These are phyloP conservation scores for Eragrostis curvula DNA, from an alignment of 176 grass and related monocot species.

Conservation along the genomic window DNA sequence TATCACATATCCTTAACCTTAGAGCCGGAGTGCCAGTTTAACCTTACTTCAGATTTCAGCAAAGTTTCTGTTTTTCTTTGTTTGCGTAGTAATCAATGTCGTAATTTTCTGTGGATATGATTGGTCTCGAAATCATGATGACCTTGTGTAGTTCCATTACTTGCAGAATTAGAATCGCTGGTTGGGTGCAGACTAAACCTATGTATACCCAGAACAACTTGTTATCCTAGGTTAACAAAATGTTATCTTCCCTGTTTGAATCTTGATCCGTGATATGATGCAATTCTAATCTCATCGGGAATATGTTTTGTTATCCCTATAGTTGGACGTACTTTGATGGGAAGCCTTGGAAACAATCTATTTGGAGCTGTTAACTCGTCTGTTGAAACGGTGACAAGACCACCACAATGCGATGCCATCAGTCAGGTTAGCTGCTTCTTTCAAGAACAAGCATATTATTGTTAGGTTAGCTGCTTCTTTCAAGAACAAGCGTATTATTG, in stretches of 20 bases:
- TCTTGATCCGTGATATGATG: neutral
- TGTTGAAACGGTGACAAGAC: conserved; percentile 29
- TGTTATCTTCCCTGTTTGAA: neutral
- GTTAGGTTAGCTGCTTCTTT: no score
- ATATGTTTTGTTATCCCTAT: conserved; percentile 24
- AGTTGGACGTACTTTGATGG: conserved; percentile 67
- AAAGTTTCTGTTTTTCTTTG: neutral
- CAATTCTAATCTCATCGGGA: conserved; percentile 12
- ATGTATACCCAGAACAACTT: neutral
- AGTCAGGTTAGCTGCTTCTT: conserved; percentile 51
- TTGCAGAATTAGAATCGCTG: neutral
- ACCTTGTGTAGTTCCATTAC: neutral
- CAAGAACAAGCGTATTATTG: no score
- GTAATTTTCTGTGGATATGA: neutral
- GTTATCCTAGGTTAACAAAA: neutral
- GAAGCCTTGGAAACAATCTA: conserved; percentile 56
- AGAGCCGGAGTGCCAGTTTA: no score
- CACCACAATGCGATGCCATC: conserved; percentile 48
- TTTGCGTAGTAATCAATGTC: neutral
- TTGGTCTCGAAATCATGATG: neutral
- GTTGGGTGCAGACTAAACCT: neutral
- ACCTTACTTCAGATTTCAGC: neutral
- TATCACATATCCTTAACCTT: no score
- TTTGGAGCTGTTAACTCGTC: conserved; percentile 42
- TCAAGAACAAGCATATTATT: no score